phyloP scores from a whole-genome alignment of 306 rosid species.

The Sesbania bispinosa region DNA sequence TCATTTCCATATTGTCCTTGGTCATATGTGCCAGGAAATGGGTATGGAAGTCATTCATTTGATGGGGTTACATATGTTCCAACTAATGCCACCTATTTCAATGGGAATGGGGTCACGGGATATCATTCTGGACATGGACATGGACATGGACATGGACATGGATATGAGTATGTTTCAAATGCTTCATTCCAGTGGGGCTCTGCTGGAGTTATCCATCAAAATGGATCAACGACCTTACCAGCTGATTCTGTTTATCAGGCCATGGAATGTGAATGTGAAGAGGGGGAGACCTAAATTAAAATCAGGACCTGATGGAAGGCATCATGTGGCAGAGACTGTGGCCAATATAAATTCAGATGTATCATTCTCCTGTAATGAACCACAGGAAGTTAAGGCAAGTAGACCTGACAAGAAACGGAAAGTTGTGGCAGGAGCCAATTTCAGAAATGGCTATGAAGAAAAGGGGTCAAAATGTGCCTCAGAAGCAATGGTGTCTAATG shows the following conservation, averaged over 20 bases:
- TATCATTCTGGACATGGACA: slow-evolving; percentile 68
- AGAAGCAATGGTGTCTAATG: slow-evolving; percentile 55
- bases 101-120: slow-evolving; percentile 67
- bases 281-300: slow-evolving; percentile 60
- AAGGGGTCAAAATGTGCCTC: slow-evolving; percentile 42
- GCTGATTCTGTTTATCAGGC: slow-evolving; percentile 52
- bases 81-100: slow-evolving; percentile 47
- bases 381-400: slow-evolving; percentile 41
- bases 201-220: slow-evolving; percentile 51
- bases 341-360: slow-evolving; percentile 42
- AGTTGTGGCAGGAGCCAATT: slow-evolving; percentile 47
- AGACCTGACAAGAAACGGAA: slow-evolving; percentile 71
- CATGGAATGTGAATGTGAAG: slow-evolving; percentile 56
- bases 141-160: slow-evolving; percentile 70
- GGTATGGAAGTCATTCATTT: slow-evolving; percentile 72
- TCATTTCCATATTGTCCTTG: slow-evolving; percentile 88
- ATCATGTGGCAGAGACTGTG: slow-evolving; percentile 33
- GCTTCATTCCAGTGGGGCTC: slow-evolving; percentile 79
- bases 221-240: slow-evolving; percentile 52
- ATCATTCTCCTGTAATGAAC: slow-evolving; percentile 34
- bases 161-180: slow-evolving; percentile 72
- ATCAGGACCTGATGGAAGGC: slow-evolving; percentile 54
- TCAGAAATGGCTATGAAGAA: slow-evolving; percentile 56
- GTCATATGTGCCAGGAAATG: slow-evolving; percentile 74
- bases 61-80: slow-evolving; percentile 86